Percentiles rank a stretch among this genome's conserved stretches.
Conservation (phyloP, 1,284 basidiomycete genomes). For the Cystobasidium sp. region DNA sequence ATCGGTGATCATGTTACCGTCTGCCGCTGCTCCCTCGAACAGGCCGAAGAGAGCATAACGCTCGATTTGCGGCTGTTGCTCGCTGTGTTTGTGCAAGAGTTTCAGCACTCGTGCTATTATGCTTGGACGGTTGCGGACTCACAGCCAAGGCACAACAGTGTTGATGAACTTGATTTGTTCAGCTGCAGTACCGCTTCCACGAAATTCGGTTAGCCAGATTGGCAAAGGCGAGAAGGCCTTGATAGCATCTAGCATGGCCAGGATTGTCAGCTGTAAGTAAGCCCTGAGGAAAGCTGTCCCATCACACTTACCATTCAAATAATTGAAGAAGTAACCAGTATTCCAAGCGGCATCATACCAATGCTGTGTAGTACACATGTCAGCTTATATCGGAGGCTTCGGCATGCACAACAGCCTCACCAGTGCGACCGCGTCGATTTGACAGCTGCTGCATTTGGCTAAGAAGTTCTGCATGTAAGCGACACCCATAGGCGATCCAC, state of each 20-base stretch:
- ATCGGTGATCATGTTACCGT: constrained; percentile 37
- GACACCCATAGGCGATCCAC: constrained; percentile 41
- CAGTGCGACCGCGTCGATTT: constrained; percentile 21
- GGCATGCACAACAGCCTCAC: background rate
- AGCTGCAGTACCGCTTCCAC: constrained; percentile 33
- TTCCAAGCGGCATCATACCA: constrained; percentile 37
- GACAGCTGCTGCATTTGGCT: constrained; percentile 33
- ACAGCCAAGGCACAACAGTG: constrained; percentile 47
- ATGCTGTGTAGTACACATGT: background rate
- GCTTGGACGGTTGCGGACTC: no score
- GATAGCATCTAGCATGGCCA: constrained; percentile 11
- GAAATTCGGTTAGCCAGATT: constrained; percentile 46
- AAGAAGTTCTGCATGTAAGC: constrained; percentile 41
- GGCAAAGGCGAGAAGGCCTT: constrained; percentile 29
- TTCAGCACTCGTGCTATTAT: no score
- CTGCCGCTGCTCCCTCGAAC: constrained; percentile 29
- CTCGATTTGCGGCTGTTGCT: constrained; percentile 41
- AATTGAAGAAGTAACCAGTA: constrained; percentile 43
- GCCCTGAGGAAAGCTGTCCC: no score
- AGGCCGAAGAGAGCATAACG: constrained; percentile 49
- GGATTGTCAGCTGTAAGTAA: background rate
- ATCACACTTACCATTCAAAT: no score
- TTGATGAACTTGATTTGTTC: constrained; percentile 47
- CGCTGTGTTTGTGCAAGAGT: constrained; percentile 1
- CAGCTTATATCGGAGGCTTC: background rate